Base-by-base conservation (phyloP, 352 stramenopile genomes). In the Pythium myriotylum region DNA sequence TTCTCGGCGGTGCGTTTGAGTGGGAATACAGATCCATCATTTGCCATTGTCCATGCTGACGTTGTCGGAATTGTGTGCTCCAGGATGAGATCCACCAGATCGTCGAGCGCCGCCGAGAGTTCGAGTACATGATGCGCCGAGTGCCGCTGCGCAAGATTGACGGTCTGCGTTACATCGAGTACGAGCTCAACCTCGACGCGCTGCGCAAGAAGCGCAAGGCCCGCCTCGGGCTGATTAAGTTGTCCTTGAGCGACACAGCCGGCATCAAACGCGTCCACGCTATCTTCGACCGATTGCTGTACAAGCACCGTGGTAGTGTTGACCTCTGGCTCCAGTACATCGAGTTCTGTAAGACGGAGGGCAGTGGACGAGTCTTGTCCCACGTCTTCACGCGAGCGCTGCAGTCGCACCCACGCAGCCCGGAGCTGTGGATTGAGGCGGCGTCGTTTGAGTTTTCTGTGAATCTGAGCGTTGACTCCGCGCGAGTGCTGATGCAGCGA, bases 251-350 rank as follows among this genome's bases (percentile, higher is more conserved):
- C 59, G 91, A 93, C 72, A 88, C 73, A 46, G 76, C 88, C 2
- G 81, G 84, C 45, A 59, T 80, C 40, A 81, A 79, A 58, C 81
- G 85, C 42, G 79, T 95, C 49, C 86, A 95, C 68, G 82, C 77
- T 32, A 91, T 96, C 62, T 96, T 94, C 58, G 85, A 96, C 65
- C 87, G 86, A 37, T 73, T 91, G 59, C 62, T 97, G 45, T 88
- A 84, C 67, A 95, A 96, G 69, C 88, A 96, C 68, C 83, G 83
- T 32, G 89, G 89, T 52, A 91, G 86, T 60, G 64, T 97, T 22
- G 86, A 96, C 62, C 75, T 97, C 33, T 97, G 91, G 89, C 73
- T 97, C 46, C 89, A 97, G 68, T 96, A 96, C 62, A 88, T 97
- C 54, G 87, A 86, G 33, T 95, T 91, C 49, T 95, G 84, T 52